Evolutionary conservation across 2,329 filamentous ascomycete genomes (phyloP), one percentile per base, ranked within the genome.

Genomic region (Xylariaceae sp.): DNA sequence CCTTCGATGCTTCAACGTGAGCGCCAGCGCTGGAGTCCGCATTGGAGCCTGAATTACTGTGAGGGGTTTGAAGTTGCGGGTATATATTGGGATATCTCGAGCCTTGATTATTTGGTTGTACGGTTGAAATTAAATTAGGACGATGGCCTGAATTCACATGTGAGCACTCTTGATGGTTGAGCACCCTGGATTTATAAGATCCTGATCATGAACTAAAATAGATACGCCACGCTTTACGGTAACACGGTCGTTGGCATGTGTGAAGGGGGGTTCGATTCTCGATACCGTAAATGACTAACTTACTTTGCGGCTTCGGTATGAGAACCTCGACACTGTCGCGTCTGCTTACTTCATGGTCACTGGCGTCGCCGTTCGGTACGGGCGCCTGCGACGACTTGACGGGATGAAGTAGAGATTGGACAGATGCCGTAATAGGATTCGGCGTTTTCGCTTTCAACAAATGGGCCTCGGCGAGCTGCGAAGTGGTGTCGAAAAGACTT

Each of bases 241-340:
- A 37, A 37, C 29, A 49, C n/a, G 32, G 32, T 47, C 37, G 57
- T 53, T 65, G 57, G 52, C 65, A 66, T 65, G 63, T 66, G 65
- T 54, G 51, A 47, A 43, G 21, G 43, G 41, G 32, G 16, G n/a
- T 16, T 12, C 37, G 32, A 40, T 36, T 13, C 53, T 49, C 54
- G 19, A 30, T 21, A 36, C 13, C 54, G 43, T 51, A 47, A 47
- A 57, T 50, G 43, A 48, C 49, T 47, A 47, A 74, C 76, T 74
- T 74, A 79, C 76, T 76, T 60, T 76, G 69, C 63, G 76, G 69
- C 65, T 76, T 74, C 60, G 76, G 72, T 53, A 75, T 70, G 60
- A 78, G 76, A 64, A 70, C 70, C 40, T 78, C 73, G 44, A 69
- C 56, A 48, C 62, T 62, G 43, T 58, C 60, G 18, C 65, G 63